Conservation (phyloP, 148 eudicot genomes). For the Rhododendron kiyosumense region DNA sequence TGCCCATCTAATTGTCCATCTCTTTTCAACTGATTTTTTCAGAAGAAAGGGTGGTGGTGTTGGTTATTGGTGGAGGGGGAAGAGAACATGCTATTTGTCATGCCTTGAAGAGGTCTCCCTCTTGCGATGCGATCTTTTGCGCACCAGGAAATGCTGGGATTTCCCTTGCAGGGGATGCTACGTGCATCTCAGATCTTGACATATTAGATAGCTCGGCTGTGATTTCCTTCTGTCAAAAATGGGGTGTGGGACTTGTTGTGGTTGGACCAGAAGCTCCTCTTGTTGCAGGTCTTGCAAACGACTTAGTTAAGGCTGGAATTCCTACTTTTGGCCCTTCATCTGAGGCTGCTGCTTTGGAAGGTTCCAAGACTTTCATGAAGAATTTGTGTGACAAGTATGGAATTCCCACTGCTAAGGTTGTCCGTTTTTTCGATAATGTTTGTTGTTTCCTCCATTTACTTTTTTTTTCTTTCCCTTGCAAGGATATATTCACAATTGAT, state of each 20-base stretch:
- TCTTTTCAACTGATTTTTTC: conserved; percentile 13
- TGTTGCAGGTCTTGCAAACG: conserved; percentile 92
- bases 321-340: conserved; percentile 92
- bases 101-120: conserved; percentile 70
- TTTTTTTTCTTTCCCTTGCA: not conserved
- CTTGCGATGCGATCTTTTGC: conserved; percentile 65
- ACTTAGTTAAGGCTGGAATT: conserved; percentile 69
- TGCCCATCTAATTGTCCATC: not conserved
- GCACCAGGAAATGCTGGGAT: conserved; percentile 96
- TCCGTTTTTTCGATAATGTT: not conserved
- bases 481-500: not conserved
- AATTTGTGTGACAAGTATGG: conserved; percentile 80
- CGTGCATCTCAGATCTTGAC: conserved; percentile 61
- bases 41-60: conserved; percentile 64
- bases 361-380: conserved; percentile 96
- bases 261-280: conserved; percentile 98
- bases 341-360: conserved; percentile 93
- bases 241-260: conserved; percentile 72
- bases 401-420: conserved; percentile 95
- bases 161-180: conserved; percentile 76
- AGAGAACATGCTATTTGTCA: conserved; percentile 94
- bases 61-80: conserved; percentile 97
- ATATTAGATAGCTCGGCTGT: conserved; percentile 70
- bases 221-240: conserved; percentile 58
- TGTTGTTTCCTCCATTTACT: not conserved